Conservation (phyloP, 1,284 basidiomycete genomes). For the Fomitopsis pinicola region DNA sequence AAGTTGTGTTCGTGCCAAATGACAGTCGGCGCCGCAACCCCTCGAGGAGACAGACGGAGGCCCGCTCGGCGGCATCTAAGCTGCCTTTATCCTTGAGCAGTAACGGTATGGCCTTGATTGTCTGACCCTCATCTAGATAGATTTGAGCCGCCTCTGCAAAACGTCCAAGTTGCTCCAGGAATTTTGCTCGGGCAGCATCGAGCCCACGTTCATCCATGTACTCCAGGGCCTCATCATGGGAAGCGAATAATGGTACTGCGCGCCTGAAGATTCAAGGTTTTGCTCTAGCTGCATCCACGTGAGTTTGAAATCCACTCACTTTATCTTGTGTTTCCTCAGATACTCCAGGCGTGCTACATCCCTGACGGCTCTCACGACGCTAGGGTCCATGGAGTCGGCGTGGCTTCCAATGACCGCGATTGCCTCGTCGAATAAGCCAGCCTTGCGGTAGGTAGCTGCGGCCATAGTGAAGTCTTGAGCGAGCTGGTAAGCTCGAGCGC, state of each 20-base stretch:
- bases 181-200: slow-evolving; percentile 41
- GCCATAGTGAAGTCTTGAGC: slow-evolving; percentile 42
- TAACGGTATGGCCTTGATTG: slow-evolving; percentile 42
- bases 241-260: slow-evolving; percentile 41
- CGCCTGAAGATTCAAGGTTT: slow-evolving; percentile 30
- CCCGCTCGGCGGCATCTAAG: slow-evolving; percentile 11
- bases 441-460: slow-evolving; percentile 43
- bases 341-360: slow-evolving; percentile 50
- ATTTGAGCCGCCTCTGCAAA: slow-evolving; percentile 52
- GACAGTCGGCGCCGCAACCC: slow-evolving; percentile 25
- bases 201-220: slow-evolving; percentile 56
- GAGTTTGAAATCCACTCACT: slow-evolving; percentile 34
- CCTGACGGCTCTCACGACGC: slow-evolving; percentile 36
- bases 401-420: slow-evolving; percentile 40
- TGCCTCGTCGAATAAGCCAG: slow-evolving; percentile 49
- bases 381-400: slow-evolving; percentile 26
- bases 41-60: slow-evolving; percentile 19
- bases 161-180: slow-evolving; percentile 42
- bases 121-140: slow-evolving; percentile 47
- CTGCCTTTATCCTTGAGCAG: slow-evolving; percentile 35
- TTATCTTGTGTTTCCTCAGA: slow-evolving; percentile 37
- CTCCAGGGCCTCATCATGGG: slow-evolving; percentile 47
- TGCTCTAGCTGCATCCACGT: background rate
- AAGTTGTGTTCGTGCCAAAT: slow-evolving; percentile 15
- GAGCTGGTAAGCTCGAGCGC: slow-evolving; percentile 40